Conservation (phyloP, 345 rosid genomes). For the Turnera subulata region DNA sequence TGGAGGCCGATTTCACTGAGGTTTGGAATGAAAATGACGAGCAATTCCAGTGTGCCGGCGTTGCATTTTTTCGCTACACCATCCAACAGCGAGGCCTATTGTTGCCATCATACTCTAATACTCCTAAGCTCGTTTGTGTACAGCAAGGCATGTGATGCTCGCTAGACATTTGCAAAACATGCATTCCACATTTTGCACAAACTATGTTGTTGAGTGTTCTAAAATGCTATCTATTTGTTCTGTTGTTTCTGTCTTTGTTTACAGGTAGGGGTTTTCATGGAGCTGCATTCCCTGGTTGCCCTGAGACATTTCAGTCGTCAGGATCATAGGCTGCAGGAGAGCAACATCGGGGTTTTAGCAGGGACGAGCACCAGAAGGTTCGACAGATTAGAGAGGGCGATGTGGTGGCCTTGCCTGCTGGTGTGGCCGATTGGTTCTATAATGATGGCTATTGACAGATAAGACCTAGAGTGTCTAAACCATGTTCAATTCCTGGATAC, state of each 20-base stretch:
- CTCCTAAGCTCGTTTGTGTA: conserved; percentile 32
- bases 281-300: conserved; percentile 34
- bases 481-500: conserved; percentile 31
- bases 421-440: conserved; percentile 43
- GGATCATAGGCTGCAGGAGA: not conserved
- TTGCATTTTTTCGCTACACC: conserved; percentile 29
- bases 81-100: conserved; percentile 28
- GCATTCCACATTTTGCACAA: not conserved
- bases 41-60: conserved; percentile 38
- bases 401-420: conserved; percentile 39
- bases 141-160: conserved; percentile 24
- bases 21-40: conserved; percentile 33
- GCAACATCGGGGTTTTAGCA: not conserved
- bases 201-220: not conserved
- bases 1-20: conserved; percentile 39
- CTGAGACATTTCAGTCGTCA: conserved; percentile 25
- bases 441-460: conserved; percentile 34
- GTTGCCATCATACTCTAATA: conserved; percentile 33
- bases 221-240: not conserved
- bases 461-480: too few species aligned
- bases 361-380: conserved; percentile 34
- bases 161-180: too few species aligned
- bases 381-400: conserved; percentile 33
- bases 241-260: too few species aligned
- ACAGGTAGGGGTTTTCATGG: conserved; percentile 35